phyloP scores from a whole-genome alignment of 345 rosid genomes.

The Hibiscus trionum region DNA sequence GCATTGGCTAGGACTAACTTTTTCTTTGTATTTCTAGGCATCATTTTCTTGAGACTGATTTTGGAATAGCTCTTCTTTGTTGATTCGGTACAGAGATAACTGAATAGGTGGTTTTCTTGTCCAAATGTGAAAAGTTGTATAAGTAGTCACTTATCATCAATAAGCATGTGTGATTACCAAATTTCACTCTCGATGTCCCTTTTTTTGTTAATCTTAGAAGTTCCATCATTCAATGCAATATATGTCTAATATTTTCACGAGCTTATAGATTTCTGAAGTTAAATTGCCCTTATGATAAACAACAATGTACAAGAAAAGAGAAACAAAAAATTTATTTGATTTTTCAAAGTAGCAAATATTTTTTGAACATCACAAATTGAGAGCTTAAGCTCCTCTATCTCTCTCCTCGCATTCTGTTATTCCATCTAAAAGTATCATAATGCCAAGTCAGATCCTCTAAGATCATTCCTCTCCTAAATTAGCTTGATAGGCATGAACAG shows the following conservation, averaged over 20 bases:
- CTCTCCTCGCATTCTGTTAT: neutral
- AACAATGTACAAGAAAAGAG: neutral
- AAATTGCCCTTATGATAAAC: neutral
- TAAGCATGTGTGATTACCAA: neutral
- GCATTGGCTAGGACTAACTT: neutral
- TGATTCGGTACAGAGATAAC: neutral
- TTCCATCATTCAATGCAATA: neutral
- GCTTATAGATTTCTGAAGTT: neutral
- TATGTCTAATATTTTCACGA: neutral
- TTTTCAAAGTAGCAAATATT: neutral
- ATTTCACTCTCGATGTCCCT: neutral
- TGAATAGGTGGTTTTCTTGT: neutral
- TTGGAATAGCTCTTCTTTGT: constrained; percentile 5
- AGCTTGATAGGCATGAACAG: neutral
- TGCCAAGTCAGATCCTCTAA: neutral
- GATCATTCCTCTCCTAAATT: constrained; percentile 3
- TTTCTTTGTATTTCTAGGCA: neutral
- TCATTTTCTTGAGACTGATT: neutral
- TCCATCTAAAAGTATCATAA: neutral
- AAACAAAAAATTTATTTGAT: neutral
- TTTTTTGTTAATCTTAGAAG: neutral
- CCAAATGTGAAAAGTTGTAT: neutral
- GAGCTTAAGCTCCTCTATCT: neutral
- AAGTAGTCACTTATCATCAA: neutral
- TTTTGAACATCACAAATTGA: neutral